Base-by-base conservation (phyloP, 2,329 filamentous ascomycete genomes). In the Diaporthe longicolla region DNA sequence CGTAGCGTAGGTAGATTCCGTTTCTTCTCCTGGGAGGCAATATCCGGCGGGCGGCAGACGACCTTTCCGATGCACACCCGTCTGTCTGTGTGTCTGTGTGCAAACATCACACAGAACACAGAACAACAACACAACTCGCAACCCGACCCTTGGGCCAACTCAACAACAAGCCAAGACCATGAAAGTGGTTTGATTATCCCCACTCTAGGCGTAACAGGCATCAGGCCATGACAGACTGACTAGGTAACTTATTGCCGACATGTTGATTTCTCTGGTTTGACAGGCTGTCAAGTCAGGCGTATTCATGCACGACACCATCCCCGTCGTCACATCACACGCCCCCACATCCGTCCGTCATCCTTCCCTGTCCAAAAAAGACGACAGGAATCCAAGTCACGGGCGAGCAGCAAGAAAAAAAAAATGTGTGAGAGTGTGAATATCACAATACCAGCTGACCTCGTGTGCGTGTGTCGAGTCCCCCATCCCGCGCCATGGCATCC, bases 221-320 rank as follows among this genome's bases (percentile, higher is more conserved):
- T n/a, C 59, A 63, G 13, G 59, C 19, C 40, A 32, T 24, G 37
- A 43, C 15, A 32, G 59, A 63, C 15, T 26, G 35, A 61, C 35
- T 26, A 17, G 10, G 29, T 5, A 3, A 29, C 29, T 5, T 4
- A 32, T 6, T 32, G n/a, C n/a, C n/a, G 29, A 32, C 29, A 32
- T 4, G 29, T 32, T 32, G 29, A 29, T 32, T 7, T 32, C 29
- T 32, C 4, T 58, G 32, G 29, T 58, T 37, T 58, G 55, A 58
- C 55, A 58, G 24, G 32, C 55, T 32, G 29, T 21, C 32, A 58
- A 37, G 55, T 11, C 55, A 58, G 43, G 43, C 43, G 7, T 21
- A 48, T 48, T 58, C 40, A 63, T 48, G 59, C 59, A 63, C 59
- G 59, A 63, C 59, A 63, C 26, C 59, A 63, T 63, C 59, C 59